Base-by-base conservation (phyloP, 805 yeast genomes). In the Grigorovia transvaalensis region DNA sequence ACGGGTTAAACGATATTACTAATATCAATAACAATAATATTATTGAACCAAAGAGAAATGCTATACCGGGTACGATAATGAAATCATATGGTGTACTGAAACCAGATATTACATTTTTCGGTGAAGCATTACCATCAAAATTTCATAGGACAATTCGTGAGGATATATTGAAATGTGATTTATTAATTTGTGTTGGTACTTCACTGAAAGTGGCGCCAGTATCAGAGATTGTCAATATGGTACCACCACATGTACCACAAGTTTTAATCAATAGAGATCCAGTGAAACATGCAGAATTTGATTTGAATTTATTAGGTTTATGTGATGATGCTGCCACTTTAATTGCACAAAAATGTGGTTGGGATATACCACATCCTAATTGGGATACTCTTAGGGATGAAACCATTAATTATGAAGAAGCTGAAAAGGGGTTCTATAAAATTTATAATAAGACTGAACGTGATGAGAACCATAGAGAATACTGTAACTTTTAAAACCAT, bases 201-300 rank as follows among this genome's bases (percentile, higher is more conserved):
- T 87, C 96, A n/a, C 74, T 89, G 57, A 87, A 89, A 63, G 97
- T 89, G 19, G 88, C 95, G 0, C 97, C 97, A 0, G 96, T 90
- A 6, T 81, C 88, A 48, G 89, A 87, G 50, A 86, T 89, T 51
- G 90, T 87, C 13, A 82, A 87, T 55, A 74, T 78, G 68, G 69
- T 89, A 2, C 81, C 83, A 0, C 75, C 75, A 15, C 66, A 76
- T 17, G 81, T 85, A 2, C 96, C 96, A 1, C 95, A 88, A 66
- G 75, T 90, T 8, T 71, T 86, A 52, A 85, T 89, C 56, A 86
- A 88, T 62, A 80, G 77, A 59, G 93, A 88, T 59, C 82, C 87
- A 1, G 81, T 87, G n/a, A 74, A 74, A 43, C 95, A 86, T 60
- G 77, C 83, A 46, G 86, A 84, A 58, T 89, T 89, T 66, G 96